These are phyloP conservation scores for Lepidium didymum DNA, from an alignment of 345 rosid species.

Conservation along the genomic window DNA sequence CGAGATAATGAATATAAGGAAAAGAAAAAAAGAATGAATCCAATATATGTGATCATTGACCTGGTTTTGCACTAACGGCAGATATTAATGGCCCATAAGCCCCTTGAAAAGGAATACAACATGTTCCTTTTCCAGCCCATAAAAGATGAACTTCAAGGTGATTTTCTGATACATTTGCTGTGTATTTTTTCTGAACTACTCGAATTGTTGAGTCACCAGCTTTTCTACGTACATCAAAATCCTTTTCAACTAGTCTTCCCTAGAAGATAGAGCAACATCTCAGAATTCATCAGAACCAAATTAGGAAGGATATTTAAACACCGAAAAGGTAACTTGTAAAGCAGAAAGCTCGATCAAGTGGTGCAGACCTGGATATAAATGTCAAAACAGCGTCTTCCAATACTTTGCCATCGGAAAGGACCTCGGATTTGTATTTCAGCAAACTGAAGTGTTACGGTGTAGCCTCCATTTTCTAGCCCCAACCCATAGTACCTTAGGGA, in stretches of 20 bases:
- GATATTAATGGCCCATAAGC: conserved; percentile 31
- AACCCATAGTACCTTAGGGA: too few relatives aligned
- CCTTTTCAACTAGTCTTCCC: conserved; percentile 34
- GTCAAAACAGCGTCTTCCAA: conserved; percentile 38
- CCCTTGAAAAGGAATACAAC: conserved; percentile 25
- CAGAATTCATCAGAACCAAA: not conserved
- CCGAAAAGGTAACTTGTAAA: not conserved
- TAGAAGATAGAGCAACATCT: not conserved
- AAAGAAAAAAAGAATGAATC: not conserved
- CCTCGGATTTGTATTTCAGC: conserved; percentile 35
- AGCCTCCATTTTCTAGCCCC: too few relatives aligned
- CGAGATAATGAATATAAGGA: not conserved
- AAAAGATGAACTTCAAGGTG: conserved; percentile 19
- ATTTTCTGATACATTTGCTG: conserved; percentile 18
- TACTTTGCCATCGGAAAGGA: conserved; percentile 33
- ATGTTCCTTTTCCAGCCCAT: conserved; percentile 30
- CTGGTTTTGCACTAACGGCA: conserved; percentile 51
- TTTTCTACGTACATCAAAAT: conserved; percentile 39
- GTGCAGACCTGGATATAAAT: conserved; percentile 37
- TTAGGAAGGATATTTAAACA: not conserved
- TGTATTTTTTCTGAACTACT: conserved; percentile 18
- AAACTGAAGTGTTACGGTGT: conserved; percentile 34
- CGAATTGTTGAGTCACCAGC: conserved; percentile 31
- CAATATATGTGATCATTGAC: conserved; percentile 1
- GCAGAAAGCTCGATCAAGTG: not conserved